A percentile compares a stretch with the other conserved stretches of the same genome.
These are phyloP conservation scores for Paspalum notatum DNA, from an alignment of 176 grass and related monocot species.

Conservation along the genomic window DNA sequence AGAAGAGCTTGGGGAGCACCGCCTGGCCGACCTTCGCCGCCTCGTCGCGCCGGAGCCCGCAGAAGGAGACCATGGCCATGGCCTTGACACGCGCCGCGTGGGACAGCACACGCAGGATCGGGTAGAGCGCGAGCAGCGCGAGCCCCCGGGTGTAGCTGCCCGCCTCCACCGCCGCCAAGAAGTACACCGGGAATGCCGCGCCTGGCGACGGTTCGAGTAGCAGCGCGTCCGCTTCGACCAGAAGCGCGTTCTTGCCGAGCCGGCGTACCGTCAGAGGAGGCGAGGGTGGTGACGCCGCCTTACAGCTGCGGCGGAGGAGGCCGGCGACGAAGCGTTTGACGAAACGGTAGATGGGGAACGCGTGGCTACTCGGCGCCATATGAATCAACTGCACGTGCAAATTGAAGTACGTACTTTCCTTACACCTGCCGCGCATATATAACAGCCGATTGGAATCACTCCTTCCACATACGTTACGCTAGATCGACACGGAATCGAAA, in stretches of 20 bases:
- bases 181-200: conserved; percentile 33
- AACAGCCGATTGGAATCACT: no score
- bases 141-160: conserved; percentile 42
- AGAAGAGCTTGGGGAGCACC: conserved; percentile 67
- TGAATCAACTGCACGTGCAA: no score
- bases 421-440: no score
- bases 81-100: neutral
- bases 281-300: neutral
- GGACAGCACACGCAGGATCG: conserved; percentile 15
- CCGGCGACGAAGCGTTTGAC: conserved; percentile 9
- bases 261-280: neutral
- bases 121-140: conserved; percentile 49
- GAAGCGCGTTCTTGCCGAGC: neutral
- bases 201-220: conserved; percentile 8
- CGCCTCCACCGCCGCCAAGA: conserved; percentile 46
- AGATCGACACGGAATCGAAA: no score
- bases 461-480: no score
- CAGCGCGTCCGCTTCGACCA: conserved; percentile 40
- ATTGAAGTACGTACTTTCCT: no score
- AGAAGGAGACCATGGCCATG: conserved; percentile 54
- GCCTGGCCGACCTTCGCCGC: conserved; percentile 47
- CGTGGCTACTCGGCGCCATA: neutral
- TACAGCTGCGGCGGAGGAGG: neutral
- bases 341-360: neutral
- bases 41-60: conserved; percentile 44